phyloP scores from a whole-genome alignment of 2,329 filamentous ascomycete species.

The Neocatenulostroma microsporum region DNA sequence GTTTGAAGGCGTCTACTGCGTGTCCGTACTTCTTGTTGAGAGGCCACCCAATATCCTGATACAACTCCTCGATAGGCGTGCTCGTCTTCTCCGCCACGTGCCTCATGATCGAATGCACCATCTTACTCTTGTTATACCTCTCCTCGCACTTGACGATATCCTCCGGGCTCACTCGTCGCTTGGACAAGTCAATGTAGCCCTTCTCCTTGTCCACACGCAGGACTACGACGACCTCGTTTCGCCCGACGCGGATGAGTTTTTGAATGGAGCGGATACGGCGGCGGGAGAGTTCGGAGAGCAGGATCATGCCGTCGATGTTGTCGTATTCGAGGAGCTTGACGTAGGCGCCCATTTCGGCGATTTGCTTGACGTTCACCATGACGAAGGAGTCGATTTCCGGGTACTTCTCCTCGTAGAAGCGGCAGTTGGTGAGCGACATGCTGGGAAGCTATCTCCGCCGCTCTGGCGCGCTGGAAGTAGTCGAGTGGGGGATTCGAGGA shows the following conservation, averaged over 20 bases:
- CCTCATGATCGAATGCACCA: slow-evolving; percentile 97
- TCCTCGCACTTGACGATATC: slow-evolving; percentile 98
- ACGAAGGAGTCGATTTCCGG: slow-evolving; percentile 99
- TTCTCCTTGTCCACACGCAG: slow-evolving; percentile 99
- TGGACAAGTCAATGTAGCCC: slow-evolving; percentile 97
- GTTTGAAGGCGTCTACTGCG: slow-evolving; percentile 95
- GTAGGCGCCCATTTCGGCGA: slow-evolving; percentile 99
- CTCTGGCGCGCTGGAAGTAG: too few relatives aligned
- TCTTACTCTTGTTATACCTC: slow-evolving; percentile 99
- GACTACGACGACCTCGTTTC: slow-evolving; percentile 97
- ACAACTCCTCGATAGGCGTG: slow-evolving; percentile 87
- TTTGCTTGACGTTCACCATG: slow-evolving; percentile 99
- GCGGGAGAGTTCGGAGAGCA: slow-evolving; percentile 93
- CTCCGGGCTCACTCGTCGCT: slow-evolving; percentile 94
- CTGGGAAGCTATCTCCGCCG: too few relatives aligned
- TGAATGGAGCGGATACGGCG: slow-evolving; percentile 98
- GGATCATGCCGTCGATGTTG: slow-evolving; percentile 99
- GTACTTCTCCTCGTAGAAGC: slow-evolving; percentile 96
- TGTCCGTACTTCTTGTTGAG: slow-evolving; percentile 97
- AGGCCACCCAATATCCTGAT: slow-evolving; percentile 93
- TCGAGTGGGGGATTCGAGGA: too few relatives aligned
- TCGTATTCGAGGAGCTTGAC: slow-evolving; percentile 99
- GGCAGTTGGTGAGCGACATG: slow-evolving; percentile 94
- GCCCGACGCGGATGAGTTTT: slow-evolving; percentile 94
- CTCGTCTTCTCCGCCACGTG: slow-evolving; percentile 97